Percentiles rank a stretch among this genome's conserved stretches.
Evolutionary conservation across 495 filamentous ascomycete genomes (phyloP).

Genomic region (Collariella sp.): DNA sequence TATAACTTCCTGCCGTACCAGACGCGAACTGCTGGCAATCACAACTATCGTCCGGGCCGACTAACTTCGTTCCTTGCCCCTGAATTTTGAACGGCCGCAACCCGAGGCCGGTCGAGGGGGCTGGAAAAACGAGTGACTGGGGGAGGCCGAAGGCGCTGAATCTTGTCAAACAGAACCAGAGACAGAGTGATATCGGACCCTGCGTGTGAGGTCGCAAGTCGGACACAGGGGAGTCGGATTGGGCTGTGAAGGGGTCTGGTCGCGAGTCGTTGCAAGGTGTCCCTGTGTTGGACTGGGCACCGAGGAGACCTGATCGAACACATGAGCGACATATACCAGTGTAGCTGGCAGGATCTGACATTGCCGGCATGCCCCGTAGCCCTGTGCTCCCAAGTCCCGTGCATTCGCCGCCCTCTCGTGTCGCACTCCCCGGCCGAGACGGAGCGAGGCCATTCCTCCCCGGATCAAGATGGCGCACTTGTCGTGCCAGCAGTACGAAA

Average conservation of each 20-base stretch:
- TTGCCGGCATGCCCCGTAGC: neutral
- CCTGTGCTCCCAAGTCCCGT: neutral
- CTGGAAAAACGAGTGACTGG: neutral
- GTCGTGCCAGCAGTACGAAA: neutral
- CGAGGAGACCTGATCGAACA: neutral
- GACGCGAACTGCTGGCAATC: neutral
- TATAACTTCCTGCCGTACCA: neutral
- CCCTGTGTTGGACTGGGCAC: neutral
- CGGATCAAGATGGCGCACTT: constrained; percentile 2
- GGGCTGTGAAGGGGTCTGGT: neutral
- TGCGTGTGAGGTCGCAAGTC: neutral
- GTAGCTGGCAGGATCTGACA: neutral
- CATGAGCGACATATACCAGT: constrained; percentile 10
- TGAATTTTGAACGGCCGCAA: constrained; percentile 13
- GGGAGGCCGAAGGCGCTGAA: neutral
- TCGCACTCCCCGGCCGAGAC: constrained; percentile 9
- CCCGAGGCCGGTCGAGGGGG: neutral
- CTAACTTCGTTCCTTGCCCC: constrained; percentile 13
- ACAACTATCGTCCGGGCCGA: constrained; percentile 2
- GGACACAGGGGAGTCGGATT: neutral
- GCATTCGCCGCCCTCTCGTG: neutral
- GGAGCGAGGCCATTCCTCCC: neutral
- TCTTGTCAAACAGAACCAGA: neutral
- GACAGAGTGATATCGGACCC: neutral
- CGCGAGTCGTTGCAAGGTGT: neutral